These are phyloP conservation scores for Lactarius trivialis DNA, from an alignment of 768 basidiomycete genomes.

Conservation along the genomic window DNA sequence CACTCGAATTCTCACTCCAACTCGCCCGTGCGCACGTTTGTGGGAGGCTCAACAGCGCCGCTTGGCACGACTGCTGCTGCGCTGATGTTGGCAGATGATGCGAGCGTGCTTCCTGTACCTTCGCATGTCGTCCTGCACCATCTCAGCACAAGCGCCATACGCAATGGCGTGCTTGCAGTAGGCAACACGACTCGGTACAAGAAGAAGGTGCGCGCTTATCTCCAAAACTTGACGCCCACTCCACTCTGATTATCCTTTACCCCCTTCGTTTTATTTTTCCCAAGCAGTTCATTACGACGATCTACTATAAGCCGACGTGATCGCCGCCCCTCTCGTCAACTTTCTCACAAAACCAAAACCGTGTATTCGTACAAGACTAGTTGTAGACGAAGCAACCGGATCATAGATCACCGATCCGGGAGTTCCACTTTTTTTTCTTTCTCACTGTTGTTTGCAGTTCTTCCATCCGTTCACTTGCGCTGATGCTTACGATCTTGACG, in stretches of 20 bases:
- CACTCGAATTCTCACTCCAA: constrained; percentile 7
- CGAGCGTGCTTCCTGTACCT: constrained; percentile 85
- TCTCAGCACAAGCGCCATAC: constrained; percentile 90
- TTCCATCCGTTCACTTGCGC: neutral
- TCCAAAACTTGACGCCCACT: neutral
- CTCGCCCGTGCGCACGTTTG: constrained; percentile 24
- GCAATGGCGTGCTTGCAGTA: constrained; percentile 88
- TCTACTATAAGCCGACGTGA: constrained; percentile 71
- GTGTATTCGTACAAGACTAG: constrained; percentile 14
- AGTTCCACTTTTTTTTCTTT: constrained; percentile 4
- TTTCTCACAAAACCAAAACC: neutral
- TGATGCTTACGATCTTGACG: constrained; percentile 21
- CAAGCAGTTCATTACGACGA: constrained; percentile 72
- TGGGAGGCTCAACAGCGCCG: constrained; percentile 9
- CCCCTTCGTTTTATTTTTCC: neutral
- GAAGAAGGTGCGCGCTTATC: constrained; percentile 62
- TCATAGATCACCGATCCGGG: constrained; percentile 11
- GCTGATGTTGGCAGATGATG: constrained; percentile 69
- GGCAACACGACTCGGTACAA: constrained; percentile 87
- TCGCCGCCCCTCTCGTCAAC: neutral
- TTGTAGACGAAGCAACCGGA: constrained; percentile 13
- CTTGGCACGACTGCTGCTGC: constrained; percentile 19
- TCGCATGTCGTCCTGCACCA: constrained; percentile 93
- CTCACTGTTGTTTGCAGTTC: neutral
- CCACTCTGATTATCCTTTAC: neutral